These are phyloP conservation scores for Calonectria honghensis DNA, from an alignment of 2,329 filamentous ascomycete genomes.

Conservation along the genomic window DNA sequence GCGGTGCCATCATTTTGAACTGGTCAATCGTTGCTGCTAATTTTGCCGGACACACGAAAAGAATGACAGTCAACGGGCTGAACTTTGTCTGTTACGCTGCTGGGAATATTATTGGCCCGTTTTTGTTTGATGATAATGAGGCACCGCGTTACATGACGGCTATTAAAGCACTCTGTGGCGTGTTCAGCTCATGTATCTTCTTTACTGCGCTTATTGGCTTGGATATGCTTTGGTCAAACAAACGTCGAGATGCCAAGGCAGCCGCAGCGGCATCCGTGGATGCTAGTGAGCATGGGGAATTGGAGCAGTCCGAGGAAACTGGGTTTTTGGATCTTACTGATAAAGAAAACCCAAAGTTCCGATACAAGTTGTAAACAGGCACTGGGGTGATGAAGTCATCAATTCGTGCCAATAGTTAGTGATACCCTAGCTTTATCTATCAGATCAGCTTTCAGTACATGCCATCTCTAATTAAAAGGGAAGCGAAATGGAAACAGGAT, in stretches of 20 bases:
- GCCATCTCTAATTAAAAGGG: no score
- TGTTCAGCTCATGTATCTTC: constrained; percentile 3
- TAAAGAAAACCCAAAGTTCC: constrained; percentile 3
- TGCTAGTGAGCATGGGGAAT: neutral
- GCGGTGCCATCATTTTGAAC: constrained; percentile 69
- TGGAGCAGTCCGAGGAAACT: neutral
- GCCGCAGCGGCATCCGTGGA: neutral
- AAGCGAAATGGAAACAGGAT: no score
- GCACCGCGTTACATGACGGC: constrained; percentile 17
- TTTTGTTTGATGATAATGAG: constrained; percentile 4
- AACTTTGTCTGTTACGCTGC: constrained; percentile 20
- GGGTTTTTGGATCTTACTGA: constrained; percentile 14
- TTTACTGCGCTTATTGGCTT: neutral
- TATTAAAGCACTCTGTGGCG: neutral
- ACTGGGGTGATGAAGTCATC: neutral
- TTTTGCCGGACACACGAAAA: constrained; percentile 63
- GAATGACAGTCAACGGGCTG: constrained; percentile 8
- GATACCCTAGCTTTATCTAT: no score
- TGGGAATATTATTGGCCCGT: constrained; percentile 9
- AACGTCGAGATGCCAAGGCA: neutral
- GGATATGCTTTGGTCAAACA: constrained; percentile 10
- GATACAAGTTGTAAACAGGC: neutral
- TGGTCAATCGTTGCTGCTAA: constrained; percentile 71
- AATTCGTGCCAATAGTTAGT: neutral
- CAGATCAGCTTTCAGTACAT: no score